A percentile compares a stretch with the other conserved stretches of the same genome.
Conservation (phyloP, 73 alveolate species). For the Paramecium sexaurelia region DNA sequence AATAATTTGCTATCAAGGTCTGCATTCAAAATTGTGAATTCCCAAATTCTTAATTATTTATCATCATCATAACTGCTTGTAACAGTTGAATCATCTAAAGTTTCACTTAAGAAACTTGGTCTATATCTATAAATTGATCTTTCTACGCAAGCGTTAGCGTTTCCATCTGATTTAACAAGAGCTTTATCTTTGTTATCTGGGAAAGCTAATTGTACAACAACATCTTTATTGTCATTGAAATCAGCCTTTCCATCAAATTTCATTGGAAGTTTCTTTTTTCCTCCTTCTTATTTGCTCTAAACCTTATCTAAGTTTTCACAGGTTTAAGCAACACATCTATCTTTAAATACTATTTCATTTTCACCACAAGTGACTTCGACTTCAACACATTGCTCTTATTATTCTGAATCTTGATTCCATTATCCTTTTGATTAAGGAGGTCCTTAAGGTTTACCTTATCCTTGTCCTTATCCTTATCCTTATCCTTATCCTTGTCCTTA, state of each 20-base stretch:
- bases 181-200: not conserved
- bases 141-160: slow-evolving; percentile 24
- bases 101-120: slow-evolving; percentile 34
- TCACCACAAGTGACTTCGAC: slow-evolving; percentile 6
- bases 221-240: not conserved
- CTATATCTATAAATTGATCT: not conserved
- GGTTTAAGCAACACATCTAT: not conserved
- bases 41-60: slow-evolving; percentile 23
- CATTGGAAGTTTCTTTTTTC: not conserved
- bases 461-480: not conserved
- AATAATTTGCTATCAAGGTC: not conserved
- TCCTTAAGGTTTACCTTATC: not conserved
- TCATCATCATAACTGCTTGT: not conserved
- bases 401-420: not conserved
- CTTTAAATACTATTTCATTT: not conserved
- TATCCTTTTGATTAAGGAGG: slow-evolving; percentile 22
- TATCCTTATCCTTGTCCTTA: not conserved
- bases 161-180: not conserved
- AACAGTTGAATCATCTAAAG: slow-evolving; percentile 4
- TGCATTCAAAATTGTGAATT: not conserved
- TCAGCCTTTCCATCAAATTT: not conserved
- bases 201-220: not conserved
- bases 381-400: not conserved
- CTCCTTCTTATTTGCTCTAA: not conserved
- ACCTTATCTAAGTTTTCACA: not conserved